Percentiles rank a stretch among this genome's conserved stretches.
phyloP scores from a whole-genome alignment of 306 rosid genomes.

The Ammopiptanthus mongolicus region DNA sequence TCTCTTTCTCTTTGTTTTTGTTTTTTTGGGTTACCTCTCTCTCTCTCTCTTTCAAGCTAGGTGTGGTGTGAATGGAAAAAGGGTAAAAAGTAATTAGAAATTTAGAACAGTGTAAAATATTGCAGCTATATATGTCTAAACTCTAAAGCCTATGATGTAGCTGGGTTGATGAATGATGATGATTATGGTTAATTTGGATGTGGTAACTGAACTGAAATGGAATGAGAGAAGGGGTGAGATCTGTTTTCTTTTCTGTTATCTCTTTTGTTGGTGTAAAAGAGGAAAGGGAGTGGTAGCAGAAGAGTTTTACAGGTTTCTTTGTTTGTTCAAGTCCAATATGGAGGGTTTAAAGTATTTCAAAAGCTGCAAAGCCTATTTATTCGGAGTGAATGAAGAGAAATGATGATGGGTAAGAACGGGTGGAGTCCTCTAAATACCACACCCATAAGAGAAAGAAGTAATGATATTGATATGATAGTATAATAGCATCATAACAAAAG shows the following conservation, averaged over 20 bases:
- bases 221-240: not conserved
- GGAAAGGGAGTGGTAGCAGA: not conserved
- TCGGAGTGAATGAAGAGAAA: not conserved
- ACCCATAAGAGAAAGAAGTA: slow-evolving; percentile 10
- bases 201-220: slow-evolving; percentile 4
- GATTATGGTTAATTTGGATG: not conserved
- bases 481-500: not conserved
- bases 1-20: not conserved
- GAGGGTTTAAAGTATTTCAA: slow-evolving; percentile 23
- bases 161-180: not conserved
- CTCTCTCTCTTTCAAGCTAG: not conserved
- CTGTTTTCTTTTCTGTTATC: not conserved
- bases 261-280: slow-evolving; percentile 18
- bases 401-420: not conserved
- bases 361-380: slow-evolving; percentile 29
- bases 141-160: not conserved
- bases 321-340: not conserved
- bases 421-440: not conserved
- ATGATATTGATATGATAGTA: not conserved
- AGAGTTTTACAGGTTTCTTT: not conserved
- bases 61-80: not conserved
- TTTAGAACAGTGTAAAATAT: not conserved
- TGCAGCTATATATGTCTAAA: not conserved
- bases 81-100: not conserved
- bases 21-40: not conserved